phyloP scores from a whole-genome alignment of 2,329 filamentous ascomycete genomes.

The Cryphonectria carpinicola region DNA sequence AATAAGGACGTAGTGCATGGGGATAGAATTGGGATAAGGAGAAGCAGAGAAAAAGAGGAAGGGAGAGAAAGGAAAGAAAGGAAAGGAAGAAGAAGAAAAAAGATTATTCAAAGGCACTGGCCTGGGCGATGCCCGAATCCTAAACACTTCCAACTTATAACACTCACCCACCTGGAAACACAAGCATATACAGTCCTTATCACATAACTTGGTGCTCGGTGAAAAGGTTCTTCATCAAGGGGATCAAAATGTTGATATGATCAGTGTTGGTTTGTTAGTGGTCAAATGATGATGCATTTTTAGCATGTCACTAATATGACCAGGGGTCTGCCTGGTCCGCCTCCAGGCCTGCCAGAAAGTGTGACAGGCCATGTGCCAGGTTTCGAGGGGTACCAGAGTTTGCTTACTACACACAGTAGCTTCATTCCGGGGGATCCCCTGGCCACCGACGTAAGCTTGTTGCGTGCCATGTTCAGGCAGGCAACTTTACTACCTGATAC shows the following conservation, averaged over 20 bases:
- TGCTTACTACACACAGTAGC: neutral
- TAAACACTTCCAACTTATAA: no score
- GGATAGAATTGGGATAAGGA: no score
- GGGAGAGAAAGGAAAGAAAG: no score
- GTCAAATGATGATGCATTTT: neutral
- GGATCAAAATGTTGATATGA: neutral
- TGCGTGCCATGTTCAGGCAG: neutral
- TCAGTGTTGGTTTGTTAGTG: neutral
- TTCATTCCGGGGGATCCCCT: neutral
- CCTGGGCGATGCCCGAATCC: no score
- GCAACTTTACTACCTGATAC: neutral
- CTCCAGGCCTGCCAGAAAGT: neutral
- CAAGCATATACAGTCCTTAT: neutral
- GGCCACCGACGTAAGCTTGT: conserved; percentile 4
- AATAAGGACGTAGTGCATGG: no score
- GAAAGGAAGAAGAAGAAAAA: no score
- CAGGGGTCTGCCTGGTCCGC: neutral
- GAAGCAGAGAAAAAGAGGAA: no score
- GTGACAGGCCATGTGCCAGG: neutral
- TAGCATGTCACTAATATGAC: neutral
- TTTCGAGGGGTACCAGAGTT: neutral
- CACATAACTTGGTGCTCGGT: neutral
- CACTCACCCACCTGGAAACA: no score
- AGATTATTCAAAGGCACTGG: no score
- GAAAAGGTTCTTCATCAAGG: neutral